Conservation (phyloP, 345 rosid genomes). For the Acer campestre region DNA sequence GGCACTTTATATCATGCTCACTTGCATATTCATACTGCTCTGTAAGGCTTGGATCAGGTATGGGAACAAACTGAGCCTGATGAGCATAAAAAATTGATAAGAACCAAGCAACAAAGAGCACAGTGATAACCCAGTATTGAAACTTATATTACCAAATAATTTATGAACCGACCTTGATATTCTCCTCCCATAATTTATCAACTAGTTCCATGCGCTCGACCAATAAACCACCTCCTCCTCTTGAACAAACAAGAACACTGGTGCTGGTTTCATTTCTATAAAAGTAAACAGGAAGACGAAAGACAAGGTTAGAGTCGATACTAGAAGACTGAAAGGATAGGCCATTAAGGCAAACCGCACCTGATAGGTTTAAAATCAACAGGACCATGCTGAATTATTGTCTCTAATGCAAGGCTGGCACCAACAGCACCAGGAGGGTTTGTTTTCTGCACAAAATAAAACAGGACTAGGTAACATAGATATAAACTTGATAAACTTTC, state of each 20-base stretch:
- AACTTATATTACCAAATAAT: neutral
- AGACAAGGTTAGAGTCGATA: neutral
- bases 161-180: slow-evolving; percentile 68
- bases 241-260: slow-evolving; percentile 86
- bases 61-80: slow-evolving; percentile 87
- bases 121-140: neutral
- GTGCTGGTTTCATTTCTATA: slow-evolving; percentile 66
- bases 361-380: slow-evolving; percentile 66
- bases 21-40: slow-evolving; percentile 97
- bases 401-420: slow-evolving; percentile 82
- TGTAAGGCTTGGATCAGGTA: slow-evolving; percentile 91
- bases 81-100: slow-evolving; percentile 18
- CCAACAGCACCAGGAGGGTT: slow-evolving; percentile 93
- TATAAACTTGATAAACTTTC: neutral
- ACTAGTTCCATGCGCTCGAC: slow-evolving; percentile 90
- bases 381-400: slow-evolving; percentile 68
- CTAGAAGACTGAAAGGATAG: slow-evolving; percentile 11
- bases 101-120: slow-evolving; percentile 24
- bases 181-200: slow-evolving; percentile 83
- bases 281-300: slow-evolving; percentile 13
- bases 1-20: slow-evolving; percentile 87
- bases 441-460: slow-evolving; percentile 54
- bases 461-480: neutral
- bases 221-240: slow-evolving; percentile 96
- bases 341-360: slow-evolving; percentile 36